Base-by-base conservation (phyloP, 805 yeast species). In the Teunomyces barrocoloradensis region DNA sequence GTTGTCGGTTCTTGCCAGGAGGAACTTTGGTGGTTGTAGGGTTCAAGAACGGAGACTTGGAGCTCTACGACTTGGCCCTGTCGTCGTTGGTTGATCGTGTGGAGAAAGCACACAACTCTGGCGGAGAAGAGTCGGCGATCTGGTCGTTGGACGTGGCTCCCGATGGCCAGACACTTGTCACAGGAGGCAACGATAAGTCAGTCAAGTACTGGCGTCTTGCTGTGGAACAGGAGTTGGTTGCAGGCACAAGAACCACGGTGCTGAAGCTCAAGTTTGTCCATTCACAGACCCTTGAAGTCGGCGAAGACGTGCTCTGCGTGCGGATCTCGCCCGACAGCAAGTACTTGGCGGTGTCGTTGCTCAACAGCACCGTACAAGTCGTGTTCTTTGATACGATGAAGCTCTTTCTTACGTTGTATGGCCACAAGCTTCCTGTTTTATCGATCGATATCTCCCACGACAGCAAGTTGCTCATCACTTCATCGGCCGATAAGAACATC, bases 401-500 rank as follows among this genome's bases (percentile, higher is more conserved):
- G 68, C 86, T 94, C 60, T 94, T 79, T 68, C 74, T 94, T 53
- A 88, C 92, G 59, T 74, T 94, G 50, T 94, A 94, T 60, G 99
- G 99, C 34, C 99, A 94, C 68, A 94, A 92, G 63, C 77, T 94
- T 51, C 99, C 99, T 0, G 99, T 94, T 2, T 74, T 94, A 45
- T 85, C 96, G 2, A 80, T 94, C 55, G 99, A 94, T 63, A 90
- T 94, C 38, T 88, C 98, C 1, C 75, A 66, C 56, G 99, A 94
- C 65, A 84, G 92, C 33, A 92, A 94, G 66, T 65, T 94, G 56
- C 78, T 94, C 51, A 82, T 92, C 45, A 89, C 98, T 0, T 88
- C 97, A 3, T 89, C 97, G 1, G 99, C 99, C 0, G 99, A 94
- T 69, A 94, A 94, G 67, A 94, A 94, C 66, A 88, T 94, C 62